Evolutionary conservation across 306 rosid genomes (phyloP).

Genomic region (Medicago ruthenica): DNA sequence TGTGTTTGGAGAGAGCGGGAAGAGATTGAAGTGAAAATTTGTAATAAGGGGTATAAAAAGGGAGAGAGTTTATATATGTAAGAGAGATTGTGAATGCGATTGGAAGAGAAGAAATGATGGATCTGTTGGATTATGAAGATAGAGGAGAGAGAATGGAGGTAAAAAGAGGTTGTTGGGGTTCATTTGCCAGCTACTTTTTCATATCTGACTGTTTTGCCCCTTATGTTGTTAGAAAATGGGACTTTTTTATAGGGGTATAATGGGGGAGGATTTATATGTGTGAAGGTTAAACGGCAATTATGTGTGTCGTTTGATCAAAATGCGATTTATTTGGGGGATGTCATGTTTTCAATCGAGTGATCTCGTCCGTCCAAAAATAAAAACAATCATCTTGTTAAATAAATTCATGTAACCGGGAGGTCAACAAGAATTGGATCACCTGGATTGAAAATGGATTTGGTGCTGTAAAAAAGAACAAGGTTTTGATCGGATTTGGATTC

Average conservation of each 20-base stretch:
- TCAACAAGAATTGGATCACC: too few species aligned
- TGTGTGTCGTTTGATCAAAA: not conserved
- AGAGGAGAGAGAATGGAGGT: not conserved
- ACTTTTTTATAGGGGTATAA: not conserved
- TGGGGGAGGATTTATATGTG: not conserved
- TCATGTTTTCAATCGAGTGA: too few species aligned
- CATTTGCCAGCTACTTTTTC: slow-evolving; percentile 4
- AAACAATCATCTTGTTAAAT: too few species aligned
- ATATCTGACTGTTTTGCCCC: not conserved
- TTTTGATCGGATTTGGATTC: too few species aligned
- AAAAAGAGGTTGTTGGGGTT: slow-evolving; percentile 3
- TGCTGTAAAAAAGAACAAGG: too few species aligned
- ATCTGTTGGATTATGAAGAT: slow-evolving; percentile 3
- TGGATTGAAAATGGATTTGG: too few species aligned
- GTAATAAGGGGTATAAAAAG: slow-evolving; percentile 41
- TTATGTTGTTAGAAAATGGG: not conserved
- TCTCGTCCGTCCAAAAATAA: too few species aligned
- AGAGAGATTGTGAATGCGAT: slow-evolving; percentile 3
- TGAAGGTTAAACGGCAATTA: not conserved
- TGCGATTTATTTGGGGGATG: too few species aligned
- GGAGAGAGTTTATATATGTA: slow-evolving; percentile 29
- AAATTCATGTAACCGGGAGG: too few species aligned
- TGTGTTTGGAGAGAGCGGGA: slow-evolving; percentile 50
- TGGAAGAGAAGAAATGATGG: not conserved
- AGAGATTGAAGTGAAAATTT: slow-evolving; percentile 42